Conservation (phyloP, 2,329 filamentous ascomycete genomes). For the Dothideomycetidae sp. region DNA sequence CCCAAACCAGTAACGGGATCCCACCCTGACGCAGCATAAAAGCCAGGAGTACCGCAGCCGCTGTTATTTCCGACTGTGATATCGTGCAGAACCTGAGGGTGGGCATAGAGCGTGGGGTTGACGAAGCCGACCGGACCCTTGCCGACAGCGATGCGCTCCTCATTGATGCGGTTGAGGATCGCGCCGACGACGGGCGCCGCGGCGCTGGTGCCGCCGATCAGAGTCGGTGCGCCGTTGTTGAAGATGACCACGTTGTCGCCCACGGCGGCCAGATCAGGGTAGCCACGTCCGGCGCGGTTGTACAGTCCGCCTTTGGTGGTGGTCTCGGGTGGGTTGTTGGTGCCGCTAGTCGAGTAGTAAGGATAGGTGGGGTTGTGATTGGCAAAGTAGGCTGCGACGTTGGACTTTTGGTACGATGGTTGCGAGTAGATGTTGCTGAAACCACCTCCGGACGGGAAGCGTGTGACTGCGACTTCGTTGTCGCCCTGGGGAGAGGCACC, state of each 20-base stretch:
- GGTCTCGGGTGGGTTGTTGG: conserved; percentile 13
- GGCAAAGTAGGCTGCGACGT: conserved; percentile 25
- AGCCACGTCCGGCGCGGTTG: conserved; percentile 18
- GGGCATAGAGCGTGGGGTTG: conserved; percentile 26
- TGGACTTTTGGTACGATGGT: conserved; percentile 24
- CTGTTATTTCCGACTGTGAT: conserved; percentile 23
- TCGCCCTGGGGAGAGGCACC: conserved; percentile 19
- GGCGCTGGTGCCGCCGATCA: conserved; percentile 18
- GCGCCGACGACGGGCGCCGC: conserved; percentile 17
- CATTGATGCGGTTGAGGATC: conserved; percentile 19
- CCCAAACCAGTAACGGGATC: conserved; percentile 21
- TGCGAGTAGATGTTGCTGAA: conserved; percentile 23
- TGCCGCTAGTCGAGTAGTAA: conserved; percentile 15
- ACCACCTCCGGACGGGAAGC: conserved; percentile 30
- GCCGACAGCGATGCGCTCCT: conserved; percentile 17
- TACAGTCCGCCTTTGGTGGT: conserved; percentile 17
- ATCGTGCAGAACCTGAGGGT: conserved; percentile 24
- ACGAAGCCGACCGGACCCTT: conserved; percentile 19
- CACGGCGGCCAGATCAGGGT: conserved; percentile 28
- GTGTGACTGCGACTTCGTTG: conserved; percentile 27
- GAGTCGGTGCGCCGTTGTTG: conserved; percentile 14
- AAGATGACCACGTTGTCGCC: conserved; percentile 22
- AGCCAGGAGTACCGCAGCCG: conserved; percentile 21
- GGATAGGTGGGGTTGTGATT: conserved; percentile 17
- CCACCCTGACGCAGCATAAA: conserved; percentile 18